These are phyloP conservation scores for Penicillium tannophilum DNA, from an alignment of 495 filamentous ascomycete genomes.

Conservation along the genomic window DNA sequence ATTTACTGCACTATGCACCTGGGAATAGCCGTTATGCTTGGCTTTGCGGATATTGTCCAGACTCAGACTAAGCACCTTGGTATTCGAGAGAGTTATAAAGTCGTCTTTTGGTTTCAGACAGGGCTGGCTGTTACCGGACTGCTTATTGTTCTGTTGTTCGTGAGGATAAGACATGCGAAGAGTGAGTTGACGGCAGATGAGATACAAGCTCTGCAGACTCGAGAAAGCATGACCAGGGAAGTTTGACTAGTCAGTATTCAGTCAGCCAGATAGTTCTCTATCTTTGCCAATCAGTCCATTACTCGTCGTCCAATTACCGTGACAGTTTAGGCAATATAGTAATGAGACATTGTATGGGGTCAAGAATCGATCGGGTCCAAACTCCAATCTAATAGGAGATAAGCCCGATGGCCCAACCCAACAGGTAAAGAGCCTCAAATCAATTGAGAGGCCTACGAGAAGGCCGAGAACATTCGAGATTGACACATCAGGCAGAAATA, in stretches of 20 bases:
- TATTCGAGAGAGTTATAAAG: conserved; percentile 56
- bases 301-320: background rate
- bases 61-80: conserved; percentile 52
- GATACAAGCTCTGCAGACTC: background rate
- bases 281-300: background rate
- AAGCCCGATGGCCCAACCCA: background rate
- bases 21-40: conserved; percentile 82
- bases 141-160: conserved; percentile 59
- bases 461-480: background rate
- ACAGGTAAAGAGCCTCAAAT: background rate
- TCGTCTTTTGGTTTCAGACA: conserved; percentile 70
- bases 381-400: background rate
- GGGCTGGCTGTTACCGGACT: conserved; percentile 57
- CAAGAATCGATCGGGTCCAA: background rate
- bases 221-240: no score
- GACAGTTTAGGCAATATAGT: background rate
- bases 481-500: background rate
- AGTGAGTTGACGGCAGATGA: conserved; percentile 73
- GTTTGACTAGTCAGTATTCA: no score
- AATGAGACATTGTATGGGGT: background rate
- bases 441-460: background rate
- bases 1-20: conserved; percentile 69
- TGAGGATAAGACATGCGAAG: conserved; percentile 66
- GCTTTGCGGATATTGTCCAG: conserved; percentile 71
- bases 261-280: background rate